Evolutionary conservation across 352 stramenopile genomes (phyloP).

Genomic region (Globisporangium megalacanthum): DNA sequence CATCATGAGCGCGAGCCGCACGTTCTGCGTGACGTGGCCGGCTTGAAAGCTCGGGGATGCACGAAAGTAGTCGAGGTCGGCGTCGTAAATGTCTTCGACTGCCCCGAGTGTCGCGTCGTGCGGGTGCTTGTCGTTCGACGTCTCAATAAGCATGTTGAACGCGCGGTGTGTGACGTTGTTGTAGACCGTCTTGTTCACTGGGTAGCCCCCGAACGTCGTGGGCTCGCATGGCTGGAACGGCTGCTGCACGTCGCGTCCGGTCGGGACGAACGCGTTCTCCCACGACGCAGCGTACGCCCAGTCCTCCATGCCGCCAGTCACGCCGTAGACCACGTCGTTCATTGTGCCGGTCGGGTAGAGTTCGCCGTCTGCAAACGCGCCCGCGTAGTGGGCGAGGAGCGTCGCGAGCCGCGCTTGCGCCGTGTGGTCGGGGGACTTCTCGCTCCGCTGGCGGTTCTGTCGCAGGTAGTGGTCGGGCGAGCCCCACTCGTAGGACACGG

Average conservation of each 20-base stretch:
- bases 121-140: constrained; percentile 89
- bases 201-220: constrained; percentile 89
- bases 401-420: constrained; percentile 59
- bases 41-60: constrained; percentile 37
- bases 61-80: constrained; percentile 61
- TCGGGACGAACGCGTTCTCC: constrained; percentile 57
- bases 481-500: constrained; percentile 98
- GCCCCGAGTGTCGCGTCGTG: constrained; percentile 60
- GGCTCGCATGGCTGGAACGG: constrained; percentile 81
- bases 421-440: constrained; percentile 77
- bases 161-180: constrained; percentile 90
- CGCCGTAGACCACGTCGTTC: constrained; percentile 96
- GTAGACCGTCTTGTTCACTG: constrained; percentile 87
- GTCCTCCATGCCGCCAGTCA: constrained; percentile 97
- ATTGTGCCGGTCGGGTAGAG: constrained; percentile 86
- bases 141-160: constrained; percentile 97
- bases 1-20: constrained; percentile 92
- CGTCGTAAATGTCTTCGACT: constrained; percentile 55
- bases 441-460: constrained; percentile 40
- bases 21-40: constrained; percentile 94
- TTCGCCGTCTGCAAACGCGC: constrained; percentile 58
- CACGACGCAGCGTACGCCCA: constrained; percentile 93
- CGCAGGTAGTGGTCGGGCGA: constrained; percentile 82
- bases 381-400: constrained; percentile 63
- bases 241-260: constrained; percentile 10